Conservation (phyloP, 2,329 filamentous ascomycete genomes). For the Pezizomycotina sp. region DNA sequence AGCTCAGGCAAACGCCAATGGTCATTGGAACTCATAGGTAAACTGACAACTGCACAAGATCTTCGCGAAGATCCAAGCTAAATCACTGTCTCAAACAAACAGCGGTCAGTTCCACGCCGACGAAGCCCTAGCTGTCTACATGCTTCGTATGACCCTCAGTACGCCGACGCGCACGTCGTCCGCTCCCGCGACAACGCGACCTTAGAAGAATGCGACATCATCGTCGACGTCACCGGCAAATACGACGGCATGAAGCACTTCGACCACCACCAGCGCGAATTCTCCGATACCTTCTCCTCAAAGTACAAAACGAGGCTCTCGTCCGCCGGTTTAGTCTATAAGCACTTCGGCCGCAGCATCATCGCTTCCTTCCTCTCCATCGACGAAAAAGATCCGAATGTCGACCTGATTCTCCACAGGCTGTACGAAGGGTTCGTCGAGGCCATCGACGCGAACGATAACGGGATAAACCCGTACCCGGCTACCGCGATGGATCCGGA, state of each 20-base stretch:
- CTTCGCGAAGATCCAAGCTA: conserved; percentile 6
- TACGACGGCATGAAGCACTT: conserved; percentile 73
- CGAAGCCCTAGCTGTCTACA: conserved; percentile 89
- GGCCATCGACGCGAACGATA: conserved; percentile 93
- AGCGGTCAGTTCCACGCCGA: conserved; percentile 96
- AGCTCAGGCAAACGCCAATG: conserved; percentile 54
- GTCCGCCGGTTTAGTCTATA: conserved; percentile 82
- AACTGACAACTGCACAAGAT: conserved; percentile 5
- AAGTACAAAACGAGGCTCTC: conserved; percentile 73
- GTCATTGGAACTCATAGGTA: conserved; percentile 82
- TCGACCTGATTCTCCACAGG: conserved; percentile 66
- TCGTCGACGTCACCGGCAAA: conserved; percentile 93
- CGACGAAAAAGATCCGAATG: conserved; percentile 45
- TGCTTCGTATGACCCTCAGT: conserved; percentile 77
- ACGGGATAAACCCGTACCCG: conserved; percentile 76
- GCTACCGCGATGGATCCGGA: conserved; percentile 43
- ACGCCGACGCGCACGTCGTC: conserved; percentile 55
- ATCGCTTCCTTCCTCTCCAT: conserved; percentile 51
- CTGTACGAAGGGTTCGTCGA: conserved; percentile 88
- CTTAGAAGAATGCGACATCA: conserved; percentile 73
- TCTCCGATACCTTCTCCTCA: conserved; percentile 66
- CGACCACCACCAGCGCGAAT: conserved; percentile 94
- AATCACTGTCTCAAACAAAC: conserved; percentile 9
- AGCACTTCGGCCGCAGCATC: conserved; percentile 82
- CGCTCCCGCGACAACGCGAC: conserved; percentile 71